Base-by-base conservation (phyloP, 805 yeast species). In the Zygoascus biomembranicola region DNA sequence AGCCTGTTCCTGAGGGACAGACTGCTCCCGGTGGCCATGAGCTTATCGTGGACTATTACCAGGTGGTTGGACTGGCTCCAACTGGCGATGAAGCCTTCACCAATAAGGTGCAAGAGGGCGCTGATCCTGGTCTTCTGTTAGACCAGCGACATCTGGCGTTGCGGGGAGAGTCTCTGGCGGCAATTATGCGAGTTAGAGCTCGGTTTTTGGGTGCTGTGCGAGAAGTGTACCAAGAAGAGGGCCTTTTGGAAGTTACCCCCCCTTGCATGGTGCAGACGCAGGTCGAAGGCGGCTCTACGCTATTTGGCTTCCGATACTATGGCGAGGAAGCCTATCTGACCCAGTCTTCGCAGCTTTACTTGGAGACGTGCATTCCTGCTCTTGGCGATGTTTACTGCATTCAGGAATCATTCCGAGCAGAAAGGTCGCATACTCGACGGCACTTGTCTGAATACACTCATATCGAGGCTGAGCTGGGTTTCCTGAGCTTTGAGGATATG, bases 201-300 rank as follows among this genome's bases (percentile, higher is more conserved):
- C 74, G 82, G 41, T 77, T 90, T 53, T 73, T 94, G 63, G 74
- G 75, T 51, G 73, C 94, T 42, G 71, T 94, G 62, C 83, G 99
- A 74, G 77, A 81, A 61, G 85, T 85, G 55, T 92, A 79, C 68
- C 75, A 69, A 23, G 94, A 88, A 65, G 88, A 85, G 73, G 78
- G 80, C 35, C 66, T 90, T 51, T 73, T 81, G 32, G 99, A 94
- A 77, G 97, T 95, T 56, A 94, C 98, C 42, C 97, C 99, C 47
- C 99, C 99, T 66, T 90, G 98, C 74, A 94, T 94, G 98, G 99
- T 94, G 53, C 99, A 94, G 75, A 90, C 97, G 42, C 98, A 94
- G 77, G 99, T 94, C 56, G 99, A 94, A 75, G 99, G 99, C 69
- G 99, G 99, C 52, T 87, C 97, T 42, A 94, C 99, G 16, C 77